phyloP scores from a whole-genome alignment of 2,329 filamentous ascomycete species.

The Claviceps cyperi region DNA sequence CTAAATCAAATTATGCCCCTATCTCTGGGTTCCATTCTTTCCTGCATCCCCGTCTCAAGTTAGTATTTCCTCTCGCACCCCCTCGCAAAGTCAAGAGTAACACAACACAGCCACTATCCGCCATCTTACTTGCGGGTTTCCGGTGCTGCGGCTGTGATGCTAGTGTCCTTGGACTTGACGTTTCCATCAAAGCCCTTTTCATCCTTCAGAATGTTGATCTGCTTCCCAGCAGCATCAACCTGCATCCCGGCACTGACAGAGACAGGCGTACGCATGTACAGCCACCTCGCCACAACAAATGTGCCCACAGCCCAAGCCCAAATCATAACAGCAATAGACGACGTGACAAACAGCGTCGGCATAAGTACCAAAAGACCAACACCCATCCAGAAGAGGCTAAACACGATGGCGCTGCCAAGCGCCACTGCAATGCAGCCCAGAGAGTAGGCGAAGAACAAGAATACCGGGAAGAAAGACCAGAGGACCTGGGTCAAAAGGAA shows the following conservation, averaged over 20 bases:
- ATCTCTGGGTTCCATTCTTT: too few relatives aligned
- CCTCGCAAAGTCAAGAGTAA: too few relatives aligned
- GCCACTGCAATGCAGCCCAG: slow-evolving; percentile 48
- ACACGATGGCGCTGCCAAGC: slow-evolving; percentile 45
- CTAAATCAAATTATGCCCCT: too few relatives aligned
- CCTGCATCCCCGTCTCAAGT: too few relatives aligned
- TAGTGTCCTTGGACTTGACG: slow-evolving; percentile 1
- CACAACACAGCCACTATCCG: too few relatives aligned
- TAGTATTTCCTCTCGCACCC: too few relatives aligned
- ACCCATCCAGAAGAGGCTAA: slow-evolving; percentile 53
- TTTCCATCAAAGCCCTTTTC: slow-evolving; percentile 12
- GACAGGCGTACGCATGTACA: slow-evolving; percentile 24
- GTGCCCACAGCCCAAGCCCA: slow-evolving; percentile 54
- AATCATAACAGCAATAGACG: slow-evolving; percentile 43
- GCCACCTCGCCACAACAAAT: slow-evolving; percentile 35
- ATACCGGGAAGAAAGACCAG: slow-evolving; percentile 51
- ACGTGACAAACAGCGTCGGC: slow-evolving; percentile 53
- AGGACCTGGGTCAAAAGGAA: slow-evolving; percentile 52
- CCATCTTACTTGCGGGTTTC: not conserved
- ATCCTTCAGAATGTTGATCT: slow-evolving; percentile 9
- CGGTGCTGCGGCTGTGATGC: too few relatives aligned
- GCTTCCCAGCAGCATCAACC: slow-evolving; percentile 10
- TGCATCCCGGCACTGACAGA: slow-evolving; percentile 9
- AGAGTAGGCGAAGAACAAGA: slow-evolving; percentile 54
- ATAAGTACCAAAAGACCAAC: slow-evolving; percentile 53